Evolutionary conservation across 2,329 filamentous ascomycete species (phyloP), one percentile per base, ranked within the genome.

Genomic region (Scedosporium apiospermum): DNA sequence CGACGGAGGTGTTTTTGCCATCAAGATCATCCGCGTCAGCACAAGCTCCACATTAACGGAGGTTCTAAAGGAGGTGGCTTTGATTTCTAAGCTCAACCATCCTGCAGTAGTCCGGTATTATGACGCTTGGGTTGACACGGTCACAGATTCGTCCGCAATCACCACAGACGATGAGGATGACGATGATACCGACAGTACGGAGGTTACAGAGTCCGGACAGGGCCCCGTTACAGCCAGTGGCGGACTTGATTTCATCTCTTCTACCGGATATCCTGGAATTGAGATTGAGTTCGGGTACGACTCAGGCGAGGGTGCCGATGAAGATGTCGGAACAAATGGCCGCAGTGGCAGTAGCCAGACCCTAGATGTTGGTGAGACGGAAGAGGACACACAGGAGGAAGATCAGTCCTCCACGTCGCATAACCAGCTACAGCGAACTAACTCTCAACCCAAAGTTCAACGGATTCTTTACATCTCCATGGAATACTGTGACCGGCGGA

Each of bases 401-500:
- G 16, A 62, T 18, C 16, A 26, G 9, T 57, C 44, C 6, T 46
- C 41, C 51, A 57, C 21, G 14, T 26, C 60, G 7, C 49, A 53
- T 5, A 62, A 30, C 53, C 51, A 26, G 12, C 30, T 23, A 16
- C 51, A 42, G 7, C 51, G 53, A 10, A 23, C 38, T 18, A 21
- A 46, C 6, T 46, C 60, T 5, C 49, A 58, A 12, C 7, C 9
- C 51, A 16, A 51, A 14, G 30, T 49, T 16, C 60, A 62, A 38
- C 93, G 89, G 0, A 88, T 93, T 6, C 81, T 99, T 51, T 99
- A 97, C 72, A 98, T 99, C 63, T 95, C 96, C 65, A 99, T 99
- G 95, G 95, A 99, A 72, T 96, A 97, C 68, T 99, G 95, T 70
- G 93, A 98, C 72, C 95, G 93, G 71, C 85, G 90, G 82, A 98